Evolutionary conservation across 169 alveolate genomes (phyloP).

Genomic region (Plasmodium knowlesi): DNA sequence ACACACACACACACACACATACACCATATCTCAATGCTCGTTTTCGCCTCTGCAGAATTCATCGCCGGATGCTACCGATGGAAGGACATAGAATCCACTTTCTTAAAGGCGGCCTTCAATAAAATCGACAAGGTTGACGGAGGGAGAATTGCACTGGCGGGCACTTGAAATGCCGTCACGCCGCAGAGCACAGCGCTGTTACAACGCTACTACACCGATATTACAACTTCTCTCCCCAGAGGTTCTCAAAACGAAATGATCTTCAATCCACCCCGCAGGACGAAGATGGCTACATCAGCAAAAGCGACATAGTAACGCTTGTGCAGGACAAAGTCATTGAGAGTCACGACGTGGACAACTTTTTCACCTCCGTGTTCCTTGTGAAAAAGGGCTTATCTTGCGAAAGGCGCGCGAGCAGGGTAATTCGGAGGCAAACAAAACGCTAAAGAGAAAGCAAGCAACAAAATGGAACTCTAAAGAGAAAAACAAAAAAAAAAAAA

Average conservation of each 20-base stretch:
- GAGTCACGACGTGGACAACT: conserved; percentile 68
- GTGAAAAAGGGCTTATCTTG: conserved; percentile 25
- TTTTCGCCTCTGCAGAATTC: conserved; percentile 39
- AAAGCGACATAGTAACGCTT: conserved; percentile 56
- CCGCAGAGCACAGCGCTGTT: not conserved
- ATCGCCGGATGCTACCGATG: conserved; percentile 74
- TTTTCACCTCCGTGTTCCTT: conserved; percentile 34
- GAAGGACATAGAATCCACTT: conserved; percentile 71
- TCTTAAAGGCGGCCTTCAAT: conserved; percentile 73
- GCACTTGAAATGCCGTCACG: not conserved
- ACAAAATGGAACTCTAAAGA: not conserved
- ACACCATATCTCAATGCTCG: not conserved
- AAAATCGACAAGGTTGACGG: conserved; percentile 69
- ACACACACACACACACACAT: not conserved
- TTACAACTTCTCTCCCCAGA: not conserved
- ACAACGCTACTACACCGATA: not conserved
- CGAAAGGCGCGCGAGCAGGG: conserved; percentile 38
- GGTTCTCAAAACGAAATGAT: not conserved
- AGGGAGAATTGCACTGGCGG: not conserved
- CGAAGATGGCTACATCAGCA: conserved; percentile 73
- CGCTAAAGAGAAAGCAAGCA: not conserved
- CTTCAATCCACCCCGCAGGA: conserved; percentile 16
- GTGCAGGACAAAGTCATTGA: conserved; percentile 48
- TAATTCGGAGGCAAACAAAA: not conserved
- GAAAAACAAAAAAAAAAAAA: not conserved